Evolutionary conservation across 2,329 filamentous ascomycete species (phyloP).

Genomic region (Cytospora chrysosperma): DNA sequence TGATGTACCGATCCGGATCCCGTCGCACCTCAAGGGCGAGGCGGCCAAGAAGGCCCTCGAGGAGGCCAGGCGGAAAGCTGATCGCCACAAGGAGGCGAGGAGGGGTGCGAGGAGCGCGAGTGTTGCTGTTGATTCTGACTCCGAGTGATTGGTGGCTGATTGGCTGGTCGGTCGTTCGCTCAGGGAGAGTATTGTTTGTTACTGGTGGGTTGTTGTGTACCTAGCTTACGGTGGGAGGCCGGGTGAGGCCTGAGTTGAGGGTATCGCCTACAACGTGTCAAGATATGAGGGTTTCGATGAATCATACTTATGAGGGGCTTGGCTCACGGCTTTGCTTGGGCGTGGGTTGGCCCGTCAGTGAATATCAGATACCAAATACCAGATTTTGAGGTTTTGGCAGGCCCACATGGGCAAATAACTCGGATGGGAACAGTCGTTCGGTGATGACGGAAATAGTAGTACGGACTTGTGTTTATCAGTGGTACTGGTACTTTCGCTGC

Average conservation of each 20-base stretch:
- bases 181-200: background rate
- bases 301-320: background rate
- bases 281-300: background rate
- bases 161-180: background rate
- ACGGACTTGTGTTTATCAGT: too few relatives aligned
- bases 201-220: too few relatives aligned
- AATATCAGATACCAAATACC: too few relatives aligned
- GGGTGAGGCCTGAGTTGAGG: background rate
- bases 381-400: background rate
- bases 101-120: background rate
- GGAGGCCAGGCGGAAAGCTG: background rate
- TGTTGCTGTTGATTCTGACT: slow-evolving; percentile 17
- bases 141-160: slow-evolving; percentile 1
- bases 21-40: slow-evolving; percentile 15
- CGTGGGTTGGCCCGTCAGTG: background rate
- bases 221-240: too few relatives aligned
- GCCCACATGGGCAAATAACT: background rate
- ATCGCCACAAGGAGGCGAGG: background rate
- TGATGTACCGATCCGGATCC: slow-evolving; percentile 5
- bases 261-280: background rate
- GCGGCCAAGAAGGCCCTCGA: slow-evolving; percentile 7
- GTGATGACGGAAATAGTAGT: background rate
- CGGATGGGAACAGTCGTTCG: too few relatives aligned
- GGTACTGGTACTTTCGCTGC: too few relatives aligned
- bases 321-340: background rate